These are phyloP conservation scores for Calcarisporium arbuscula DNA, from an alignment of 2,329 filamentous ascomycete genomes.

Conservation along the genomic window DNA sequence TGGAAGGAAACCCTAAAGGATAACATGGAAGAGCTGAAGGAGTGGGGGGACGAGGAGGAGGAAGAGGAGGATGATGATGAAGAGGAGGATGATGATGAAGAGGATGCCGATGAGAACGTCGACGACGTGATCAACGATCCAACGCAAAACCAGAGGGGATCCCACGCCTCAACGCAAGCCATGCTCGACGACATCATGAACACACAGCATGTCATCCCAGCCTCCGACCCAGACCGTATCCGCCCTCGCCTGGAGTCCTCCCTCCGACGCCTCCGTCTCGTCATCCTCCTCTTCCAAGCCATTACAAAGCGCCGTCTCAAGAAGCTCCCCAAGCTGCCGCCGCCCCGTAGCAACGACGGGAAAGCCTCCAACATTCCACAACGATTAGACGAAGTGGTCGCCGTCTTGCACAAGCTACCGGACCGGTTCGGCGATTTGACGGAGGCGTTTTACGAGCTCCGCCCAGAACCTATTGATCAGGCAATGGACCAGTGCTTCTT, in stretches of 20 bases:
- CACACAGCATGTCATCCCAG: conserved; percentile 54
- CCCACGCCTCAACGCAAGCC: conserved; percentile 40
- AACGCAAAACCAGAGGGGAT: conserved; percentile 18
- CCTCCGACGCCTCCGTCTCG: conserved; percentile 59
- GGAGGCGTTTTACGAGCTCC: conserved; percentile 64
- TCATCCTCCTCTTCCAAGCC: conserved; percentile 62
- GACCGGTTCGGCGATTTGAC: conserved; percentile 66
- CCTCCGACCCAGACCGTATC: conserved; percentile 56
- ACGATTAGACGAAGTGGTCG: conserved; percentile 51
- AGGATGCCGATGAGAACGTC: conserved; percentile 22
- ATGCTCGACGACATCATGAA: conserved; percentile 64
- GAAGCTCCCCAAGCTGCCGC: conserved; percentile 42
- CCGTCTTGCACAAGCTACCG: conserved; percentile 53
- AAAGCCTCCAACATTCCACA: conserved; percentile 29
- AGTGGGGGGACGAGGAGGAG: conserved; percentile 72
- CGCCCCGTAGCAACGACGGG: conserved; percentile 27
- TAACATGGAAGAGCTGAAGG: conserved; percentile 77
- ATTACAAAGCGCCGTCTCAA: conserved; percentile 64
- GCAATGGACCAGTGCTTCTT: conserved; percentile 54
- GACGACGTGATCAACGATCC: conserved; percentile 39
- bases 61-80: conserved; percentile 52
- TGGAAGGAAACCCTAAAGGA: conserved; percentile 73
- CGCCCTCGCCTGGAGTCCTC: conserved; percentile 59
- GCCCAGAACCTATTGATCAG: conserved; percentile 50
- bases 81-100: conserved; percentile 38